These are phyloP conservation scores for Dactylellina drechsleri DNA, from an alignment of 2,329 filamentous ascomycete species.

Conservation along the genomic window DNA sequence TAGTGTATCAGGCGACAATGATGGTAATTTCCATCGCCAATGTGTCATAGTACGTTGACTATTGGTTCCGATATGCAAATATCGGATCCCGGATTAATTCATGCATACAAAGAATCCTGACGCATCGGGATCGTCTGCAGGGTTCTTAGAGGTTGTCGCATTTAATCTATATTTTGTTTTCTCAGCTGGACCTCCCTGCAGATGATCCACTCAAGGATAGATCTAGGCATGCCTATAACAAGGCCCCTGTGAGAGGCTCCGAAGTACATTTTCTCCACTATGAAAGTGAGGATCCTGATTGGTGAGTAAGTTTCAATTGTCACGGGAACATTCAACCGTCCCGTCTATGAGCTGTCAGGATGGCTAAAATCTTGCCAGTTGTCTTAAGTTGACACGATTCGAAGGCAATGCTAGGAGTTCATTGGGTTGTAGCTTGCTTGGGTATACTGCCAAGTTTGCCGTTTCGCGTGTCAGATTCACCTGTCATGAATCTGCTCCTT, in stretches of 20 bases:
- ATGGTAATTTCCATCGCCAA: constrained; percentile 1
- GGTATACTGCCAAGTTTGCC: neutral
- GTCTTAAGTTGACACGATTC: neutral
- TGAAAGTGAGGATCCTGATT: no score
- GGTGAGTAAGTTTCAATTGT: neutral
- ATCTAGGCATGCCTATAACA: neutral
- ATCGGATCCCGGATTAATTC: neutral
- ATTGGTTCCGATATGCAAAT: neutral
- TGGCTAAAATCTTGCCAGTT: constrained; percentile 18
- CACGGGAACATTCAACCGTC: constrained; percentile 15
- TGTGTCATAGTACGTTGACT: neutral
- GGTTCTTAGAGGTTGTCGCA: neutral
- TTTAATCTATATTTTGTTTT: constrained; percentile 15
- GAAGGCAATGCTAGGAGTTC: neutral
- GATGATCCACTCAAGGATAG: neutral
- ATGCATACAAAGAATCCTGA: neutral
- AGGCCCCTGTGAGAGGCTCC: neutral
- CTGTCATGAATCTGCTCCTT: neutral
- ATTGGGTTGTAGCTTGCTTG: neutral
- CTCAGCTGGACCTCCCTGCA: constrained; percentile 5
- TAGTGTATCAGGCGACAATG: constrained; percentile 28
- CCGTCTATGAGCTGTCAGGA: constrained; percentile 12
- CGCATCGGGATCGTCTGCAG: constrained; percentile 1
- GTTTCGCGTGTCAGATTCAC: neutral
- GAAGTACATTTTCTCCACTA: neutral